Evolutionary conservation across 2,329 filamentous ascomycete genomes (phyloP), one percentile per base, ranked within the genome.

Genomic region (Blumeria hordei): DNA sequence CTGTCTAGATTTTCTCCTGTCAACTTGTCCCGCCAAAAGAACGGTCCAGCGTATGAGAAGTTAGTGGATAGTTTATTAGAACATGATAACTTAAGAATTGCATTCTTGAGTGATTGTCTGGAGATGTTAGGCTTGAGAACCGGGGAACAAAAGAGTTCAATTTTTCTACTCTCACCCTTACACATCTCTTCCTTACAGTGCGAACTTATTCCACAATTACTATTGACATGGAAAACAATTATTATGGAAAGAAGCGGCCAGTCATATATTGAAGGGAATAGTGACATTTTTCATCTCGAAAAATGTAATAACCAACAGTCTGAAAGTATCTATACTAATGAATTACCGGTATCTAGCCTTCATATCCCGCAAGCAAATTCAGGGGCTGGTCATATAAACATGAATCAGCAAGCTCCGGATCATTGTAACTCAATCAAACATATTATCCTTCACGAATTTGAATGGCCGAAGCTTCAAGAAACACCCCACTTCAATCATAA

Each of bases 401-500:
- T 6, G 18, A 18, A 43, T n/a, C 6, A n/a, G 74, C 78, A 5
- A 72, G 74, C 10, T 78, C 77, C 0, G 69, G 72, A 28, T 81
- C 78, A 75, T 74, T 16, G 12, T 18, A 10, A 18, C 39, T 43
- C 39, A 43, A 43, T 43, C 52, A 94, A 94, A 67, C 75, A 72
- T 14, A 73, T 98, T 21, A 71, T 88, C 5, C 71, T 83, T 0
- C 85, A 95, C 61, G 79, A 86, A 41, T 70, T 73, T 3, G 69
- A 69, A 0, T 76, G 81, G 59, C 88, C 90, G 0, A 72, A 78
- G 6, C 72, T 73, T 3, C 83, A 84, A 62, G 74, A 82, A 54
- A 94, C 88, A 0, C 88, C 88, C 0, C 81, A 81, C 61, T 96
- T 96, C 69, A 85, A 93, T 62, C 88, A 95, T 64, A 71, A 81